Conservation (phyloP, 2,329 filamentous ascomycete species). For the Phialocephala sp. region DNA sequence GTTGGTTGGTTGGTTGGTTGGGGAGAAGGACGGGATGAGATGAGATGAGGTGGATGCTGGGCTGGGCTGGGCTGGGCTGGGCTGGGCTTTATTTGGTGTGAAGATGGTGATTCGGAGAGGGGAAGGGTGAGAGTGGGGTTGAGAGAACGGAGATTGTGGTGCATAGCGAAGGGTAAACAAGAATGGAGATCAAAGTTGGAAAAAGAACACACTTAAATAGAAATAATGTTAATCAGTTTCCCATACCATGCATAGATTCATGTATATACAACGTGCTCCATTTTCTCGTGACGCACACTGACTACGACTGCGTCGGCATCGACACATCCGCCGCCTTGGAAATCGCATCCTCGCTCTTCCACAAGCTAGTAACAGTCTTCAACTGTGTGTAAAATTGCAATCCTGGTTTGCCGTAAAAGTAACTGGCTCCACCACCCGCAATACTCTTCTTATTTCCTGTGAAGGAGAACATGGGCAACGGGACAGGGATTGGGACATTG, state of each 20-base stretch:
- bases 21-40: too few relatives aligned
- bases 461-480: conserved; percentile 70
- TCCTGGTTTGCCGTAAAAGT: conserved; percentile 93
- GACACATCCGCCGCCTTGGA: conserved; percentile 83
- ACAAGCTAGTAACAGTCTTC: conserved; percentile 96
- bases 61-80: too few relatives aligned
- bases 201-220: too few relatives aligned
- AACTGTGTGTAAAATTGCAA: conserved; percentile 95
- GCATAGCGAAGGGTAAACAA: background rate
- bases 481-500: conserved; percentile 74
- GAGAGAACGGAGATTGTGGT: too few relatives aligned
- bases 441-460: conserved; percentile 87
- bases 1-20: too few relatives aligned
- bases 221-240: too few relatives aligned
- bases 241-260: background rate
- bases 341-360: conserved; percentile 84
- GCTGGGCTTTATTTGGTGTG: too few relatives aligned
- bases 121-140: too few relatives aligned
- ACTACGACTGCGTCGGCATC: conserved; percentile 73
- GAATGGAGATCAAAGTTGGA: background rate
- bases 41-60: too few relatives aligned
- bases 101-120: too few relatives aligned
- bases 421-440: conserved; percentile 88
- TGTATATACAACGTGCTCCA: background rate
- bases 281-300: background rate